Base-by-base conservation (phyloP, 257 asterid species). In the Galeopsis tetrahit region DNA sequence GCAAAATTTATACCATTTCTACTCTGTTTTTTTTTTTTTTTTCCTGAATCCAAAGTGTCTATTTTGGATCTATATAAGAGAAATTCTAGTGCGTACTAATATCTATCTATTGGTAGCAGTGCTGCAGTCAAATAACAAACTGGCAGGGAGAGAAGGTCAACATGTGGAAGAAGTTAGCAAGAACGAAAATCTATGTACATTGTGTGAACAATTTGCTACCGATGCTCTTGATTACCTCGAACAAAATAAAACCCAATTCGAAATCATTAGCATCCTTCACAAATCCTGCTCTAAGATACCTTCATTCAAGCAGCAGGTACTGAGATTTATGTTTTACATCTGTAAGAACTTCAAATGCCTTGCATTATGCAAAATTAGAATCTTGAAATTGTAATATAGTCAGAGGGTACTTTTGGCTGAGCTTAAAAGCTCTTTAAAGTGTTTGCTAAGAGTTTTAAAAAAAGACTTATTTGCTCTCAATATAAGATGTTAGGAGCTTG, bases 291-390 rank as follows among this genome's bases (percentile, higher is more conserved):
- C 85, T 11, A 88, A 78, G 83, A 62, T 92, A 78, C 89, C 73
- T 57, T 78, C 89, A 55, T 85, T 87, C 82, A 82, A 83, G 84
- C 75, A 88, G 79, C 91, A 88, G 97, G 97, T 95, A 76, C 11
- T 57, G 36, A 68, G 71, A 10, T 43, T n/a, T 39, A 32, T 58
- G 60, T 10, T 14, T 17, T 34, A 43, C 42, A 33, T 15, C 44
- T 44, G 2, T 43, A 43, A 51, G 68, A 51, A 62, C 55, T 44
- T 61, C 71, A 72, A 35, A 69, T 43, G 35, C 52, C 28, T 68
- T 49, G 28, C 68, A 9, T 34, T 62, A 9, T 17, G 10, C 57
- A 7, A 32, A 21, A 32, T 11, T 36, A 9, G 14, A 57, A 15
- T 40, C 44, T 14, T 56, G 35, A 1, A 62, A 56, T 40, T 77